A percentile compares a stretch with the other conserved stretches of the same genome.
Evolutionary conservation across 495 filamentous ascomycete species (phyloP).

Genomic region (Hypomontagnella monticulosa): DNA sequence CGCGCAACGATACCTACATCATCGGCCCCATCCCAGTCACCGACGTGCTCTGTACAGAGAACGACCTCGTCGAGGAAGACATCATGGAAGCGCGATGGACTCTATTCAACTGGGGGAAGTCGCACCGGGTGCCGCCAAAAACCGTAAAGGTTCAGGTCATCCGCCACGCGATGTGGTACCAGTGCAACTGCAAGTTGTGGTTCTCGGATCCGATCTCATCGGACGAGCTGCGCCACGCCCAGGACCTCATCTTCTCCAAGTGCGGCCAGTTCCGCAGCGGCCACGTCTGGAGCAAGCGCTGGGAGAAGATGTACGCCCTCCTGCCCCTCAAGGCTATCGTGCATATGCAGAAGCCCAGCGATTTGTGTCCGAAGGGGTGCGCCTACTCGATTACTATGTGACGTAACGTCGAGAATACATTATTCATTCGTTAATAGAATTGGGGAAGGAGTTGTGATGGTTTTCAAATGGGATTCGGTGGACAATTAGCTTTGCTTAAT

Average conservation of each 20-base stretch:
- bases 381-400: no score
- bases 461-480: no score
- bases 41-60: not conserved
- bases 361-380: not conserved
- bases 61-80: not conserved
- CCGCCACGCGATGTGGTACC: not conserved
- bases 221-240: not conserved
- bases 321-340: not conserved
- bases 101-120: not conserved
- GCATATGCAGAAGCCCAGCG: not conserved
- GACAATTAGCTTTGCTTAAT: no score
- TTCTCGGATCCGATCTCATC: not conserved
- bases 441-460: no score
- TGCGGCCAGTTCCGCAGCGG: conserved; percentile 3
- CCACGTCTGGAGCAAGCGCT: not conserved
- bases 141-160: not conserved
- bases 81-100: not conserved
- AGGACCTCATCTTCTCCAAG: not conserved
- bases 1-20: no score
- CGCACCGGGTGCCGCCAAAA: not conserved
- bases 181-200: conserved; percentile 17
- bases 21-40: no score
- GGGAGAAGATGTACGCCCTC: conserved; percentile 14
- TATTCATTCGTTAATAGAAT: no score
- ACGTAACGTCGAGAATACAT: no score